Evolutionary conservation across 2,329 filamentous ascomycete species (phyloP).

Genomic region (Sordariomycetes sp.): DNA sequence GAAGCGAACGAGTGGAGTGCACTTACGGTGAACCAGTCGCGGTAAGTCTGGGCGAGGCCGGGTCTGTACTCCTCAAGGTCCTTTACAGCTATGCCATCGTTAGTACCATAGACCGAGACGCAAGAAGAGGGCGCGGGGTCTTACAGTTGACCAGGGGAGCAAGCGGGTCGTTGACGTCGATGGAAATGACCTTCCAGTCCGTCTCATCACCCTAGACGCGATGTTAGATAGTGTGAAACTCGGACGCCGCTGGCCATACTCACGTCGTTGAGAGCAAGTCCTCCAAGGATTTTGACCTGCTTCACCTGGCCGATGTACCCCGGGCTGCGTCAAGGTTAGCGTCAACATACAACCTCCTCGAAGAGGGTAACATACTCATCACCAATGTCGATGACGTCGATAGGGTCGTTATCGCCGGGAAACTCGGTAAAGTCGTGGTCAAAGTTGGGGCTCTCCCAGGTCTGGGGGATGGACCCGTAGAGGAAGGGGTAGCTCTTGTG

Average conservation of each 20-base stretch:
- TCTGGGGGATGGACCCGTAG: slow-evolving; percentile 32
- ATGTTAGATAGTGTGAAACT: background rate
- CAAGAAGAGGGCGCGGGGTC: background rate
- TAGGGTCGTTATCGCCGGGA: slow-evolving; percentile 28
- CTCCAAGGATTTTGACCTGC: slow-evolving; percentile 29
- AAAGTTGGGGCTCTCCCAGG: slow-evolving; percentile 30
- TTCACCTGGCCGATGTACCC: slow-evolving; percentile 26
- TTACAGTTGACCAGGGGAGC: slow-evolving; percentile 20
- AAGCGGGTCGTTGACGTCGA: slow-evolving; percentile 26
- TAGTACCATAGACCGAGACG: slow-evolving; percentile 7
- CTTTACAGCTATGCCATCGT: slow-evolving; percentile 12
- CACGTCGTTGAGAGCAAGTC: slow-evolving; percentile 26
- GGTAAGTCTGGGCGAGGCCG: slow-evolving; percentile 19
- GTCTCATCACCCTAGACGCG: slow-evolving; percentile 18
- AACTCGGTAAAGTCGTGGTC: slow-evolving; percentile 24
- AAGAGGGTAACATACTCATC: slow-evolving; percentile 15
- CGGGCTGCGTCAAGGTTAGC: slow-evolving; percentile 7
- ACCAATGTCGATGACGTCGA: slow-evolving; percentile 28
- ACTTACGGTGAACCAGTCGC: slow-evolving; percentile 27
- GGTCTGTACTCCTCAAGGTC: slow-evolving; percentile 28
- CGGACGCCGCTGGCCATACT: slow-evolving; percentile 1
- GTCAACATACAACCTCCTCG: background rate
- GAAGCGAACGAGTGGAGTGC: background rate
- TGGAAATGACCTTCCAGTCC: slow-evolving; percentile 28
- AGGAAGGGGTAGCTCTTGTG: slow-evolving; percentile 30